Conservation (phyloP, 768 basidiomycete species). For the Imleria badia region DNA sequence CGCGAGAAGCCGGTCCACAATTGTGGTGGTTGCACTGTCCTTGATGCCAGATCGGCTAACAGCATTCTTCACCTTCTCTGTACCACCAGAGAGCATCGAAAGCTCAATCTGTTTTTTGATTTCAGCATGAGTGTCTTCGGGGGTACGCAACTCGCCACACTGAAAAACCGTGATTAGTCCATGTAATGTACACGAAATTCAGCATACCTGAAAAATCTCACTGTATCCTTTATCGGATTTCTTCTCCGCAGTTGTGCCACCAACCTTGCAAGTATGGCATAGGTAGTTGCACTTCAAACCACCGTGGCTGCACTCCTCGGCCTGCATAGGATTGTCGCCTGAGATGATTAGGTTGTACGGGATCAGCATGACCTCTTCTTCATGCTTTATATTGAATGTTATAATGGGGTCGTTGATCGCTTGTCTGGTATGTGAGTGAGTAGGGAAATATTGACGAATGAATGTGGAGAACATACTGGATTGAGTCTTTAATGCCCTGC, state of each 20-base stretch:
- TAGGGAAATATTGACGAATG: background rate
- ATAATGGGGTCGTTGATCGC: background rate
- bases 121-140: background rate
- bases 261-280: conserved; percentile 34
- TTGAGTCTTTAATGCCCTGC: conserved; percentile 26
- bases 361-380: conserved; percentile 22
- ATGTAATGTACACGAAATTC: too few species aligned
- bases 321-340: conserved; percentile 39
- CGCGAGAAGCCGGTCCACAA: conserved; percentile 32
- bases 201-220: conserved; percentile 19
- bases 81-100: conserved; percentile 4
- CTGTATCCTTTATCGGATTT: conserved; percentile 27
- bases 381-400: conserved; percentile 22
- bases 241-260: conserved; percentile 27
- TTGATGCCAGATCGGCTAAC: conserved; percentile 39
- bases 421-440: background rate
- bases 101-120: conserved; percentile 9
- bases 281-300: conserved; percentile 34
- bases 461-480: conserved; percentile 14
- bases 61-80: conserved; percentile 4
- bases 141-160: conserved; percentile 8
- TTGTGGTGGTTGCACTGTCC: conserved; percentile 28
- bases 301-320: conserved; percentile 34
- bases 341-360: conserved; percentile 24
- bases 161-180: background rate